A percentile compares a stretch with the other conserved stretches of the same genome.
These are phyloP conservation scores for Chlamydomonas applanata DNA, from an alignment of 139 green algal genomes.

Conservation along the genomic window DNA sequence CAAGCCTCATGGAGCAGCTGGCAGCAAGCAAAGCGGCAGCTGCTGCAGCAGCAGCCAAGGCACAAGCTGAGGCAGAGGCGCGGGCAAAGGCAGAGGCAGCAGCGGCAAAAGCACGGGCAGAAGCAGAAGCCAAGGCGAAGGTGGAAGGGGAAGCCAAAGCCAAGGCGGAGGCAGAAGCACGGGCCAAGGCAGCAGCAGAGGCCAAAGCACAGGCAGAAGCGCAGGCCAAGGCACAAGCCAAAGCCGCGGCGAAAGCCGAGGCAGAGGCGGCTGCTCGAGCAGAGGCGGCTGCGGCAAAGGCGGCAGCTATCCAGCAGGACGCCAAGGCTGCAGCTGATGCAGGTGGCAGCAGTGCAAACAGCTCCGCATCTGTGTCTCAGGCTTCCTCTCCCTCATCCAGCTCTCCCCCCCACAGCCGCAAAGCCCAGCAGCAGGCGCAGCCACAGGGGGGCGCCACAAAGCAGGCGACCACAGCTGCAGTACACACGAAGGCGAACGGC, in stretches of 20 bases:
- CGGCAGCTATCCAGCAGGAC: background rate
- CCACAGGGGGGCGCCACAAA: background rate
- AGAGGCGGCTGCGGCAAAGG: background rate
- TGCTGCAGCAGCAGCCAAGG: background rate
- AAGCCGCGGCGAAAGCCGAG: background rate
- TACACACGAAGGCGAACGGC: background rate
- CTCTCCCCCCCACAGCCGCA: background rate
- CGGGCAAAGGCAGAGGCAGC: background rate
- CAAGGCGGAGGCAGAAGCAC: background rate
- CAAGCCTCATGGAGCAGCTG: slow-evolving; percentile 26
- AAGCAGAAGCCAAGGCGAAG: background rate
- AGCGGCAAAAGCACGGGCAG: background rate
- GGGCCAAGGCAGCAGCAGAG: background rate
- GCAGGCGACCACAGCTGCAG: background rate
- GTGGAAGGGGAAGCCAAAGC: background rate
- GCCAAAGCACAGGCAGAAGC: background rate
- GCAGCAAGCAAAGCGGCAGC: slow-evolving; percentile 12
- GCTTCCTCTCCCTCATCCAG: background rate
- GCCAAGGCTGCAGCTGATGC: background rate
- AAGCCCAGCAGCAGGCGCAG: slow-evolving; percentile 12
- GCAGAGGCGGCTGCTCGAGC: background rate
- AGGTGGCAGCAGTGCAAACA: slow-evolving; percentile 2
- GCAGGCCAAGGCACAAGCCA: background rate
- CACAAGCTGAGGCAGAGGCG: background rate
- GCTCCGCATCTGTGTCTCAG: background rate